phyloP scores from a whole-genome alignment of 768 basidiomycete genomes.

The Hirschioporus abietinus region DNA sequence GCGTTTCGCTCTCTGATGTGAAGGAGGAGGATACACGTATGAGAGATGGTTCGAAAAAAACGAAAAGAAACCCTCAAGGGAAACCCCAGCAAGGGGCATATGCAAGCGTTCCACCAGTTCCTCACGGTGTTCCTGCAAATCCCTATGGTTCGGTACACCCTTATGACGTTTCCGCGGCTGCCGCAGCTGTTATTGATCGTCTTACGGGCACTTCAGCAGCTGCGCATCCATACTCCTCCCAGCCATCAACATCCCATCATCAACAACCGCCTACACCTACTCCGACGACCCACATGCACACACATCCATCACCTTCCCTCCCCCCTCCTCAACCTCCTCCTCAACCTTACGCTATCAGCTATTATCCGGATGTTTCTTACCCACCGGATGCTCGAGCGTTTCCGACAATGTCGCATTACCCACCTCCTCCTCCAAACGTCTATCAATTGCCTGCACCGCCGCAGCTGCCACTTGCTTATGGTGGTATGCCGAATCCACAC shows the following conservation, averaged over 20 bases:
- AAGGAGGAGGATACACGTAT: not conserved
- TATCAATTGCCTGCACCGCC: not conserved
- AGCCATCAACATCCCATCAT: not conserved
- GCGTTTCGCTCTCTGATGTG: not conserved
- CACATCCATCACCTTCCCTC: not conserved
- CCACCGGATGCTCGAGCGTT: not conserved
- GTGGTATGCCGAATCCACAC: not conserved
- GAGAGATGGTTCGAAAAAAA: not conserved
- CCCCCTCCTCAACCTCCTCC: too few species aligned
- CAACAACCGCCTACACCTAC: not conserved
- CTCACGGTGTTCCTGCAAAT: not conserved
- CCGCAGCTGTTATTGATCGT: not conserved
- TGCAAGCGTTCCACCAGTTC: not conserved
- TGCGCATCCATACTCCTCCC: not conserved
- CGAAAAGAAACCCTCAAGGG: not conserved
- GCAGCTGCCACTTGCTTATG: not conserved
- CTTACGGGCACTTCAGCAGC: not conserved
- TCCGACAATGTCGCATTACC: not conserved
- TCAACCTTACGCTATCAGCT: not conserved
- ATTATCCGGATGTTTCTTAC: not conserved
- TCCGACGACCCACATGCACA: not conserved
- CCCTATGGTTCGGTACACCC: not conserved
- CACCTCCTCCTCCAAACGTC: not conserved
- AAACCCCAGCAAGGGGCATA: not conserved
- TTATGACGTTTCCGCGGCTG: not conserved